These are phyloP conservation scores for Mediolabrus comicus DNA, from an alignment of 108 stramenopile genomes.

Conservation along the genomic window DNA sequence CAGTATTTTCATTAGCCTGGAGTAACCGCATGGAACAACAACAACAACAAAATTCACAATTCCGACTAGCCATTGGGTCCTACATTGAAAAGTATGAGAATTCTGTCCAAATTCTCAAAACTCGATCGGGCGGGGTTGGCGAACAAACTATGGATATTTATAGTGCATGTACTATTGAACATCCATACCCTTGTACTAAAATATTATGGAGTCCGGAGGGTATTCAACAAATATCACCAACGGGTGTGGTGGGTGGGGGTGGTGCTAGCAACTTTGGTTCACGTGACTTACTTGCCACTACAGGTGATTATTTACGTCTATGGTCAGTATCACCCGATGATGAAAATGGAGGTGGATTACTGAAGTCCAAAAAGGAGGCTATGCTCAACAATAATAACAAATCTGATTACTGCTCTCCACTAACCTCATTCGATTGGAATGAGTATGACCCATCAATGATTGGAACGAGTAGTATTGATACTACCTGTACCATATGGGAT, in stretches of 20 bases:
- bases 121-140: slow-evolving; percentile 22
- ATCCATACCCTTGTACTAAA: slow-evolving; percentile 95
- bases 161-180: slow-evolving; percentile 83
- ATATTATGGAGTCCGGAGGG: slow-evolving; percentile 86
- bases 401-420: slow-evolving; percentile 96
- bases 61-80: slow-evolving; percentile 93
- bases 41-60: slow-evolving; percentile 72
- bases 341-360: not conserved
- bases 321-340: slow-evolving; percentile 82
- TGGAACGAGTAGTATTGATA: slow-evolving; percentile 89
- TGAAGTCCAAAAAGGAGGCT: slow-evolving; percentile 25
- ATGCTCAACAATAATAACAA: slow-evolving; percentile 94
- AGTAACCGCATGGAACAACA: slow-evolving; percentile 74
- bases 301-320: slow-evolving; percentile 94
- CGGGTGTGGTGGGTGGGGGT: slow-evolving; percentile 1
- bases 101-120: slow-evolving; percentile 80
- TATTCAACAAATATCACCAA: not conserved
- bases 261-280: slow-evolving; percentile 32
- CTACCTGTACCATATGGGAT: slow-evolving; percentile 99
- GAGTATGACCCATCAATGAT: slow-evolving; percentile 85
- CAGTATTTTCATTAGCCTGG: slow-evolving; percentile 93
- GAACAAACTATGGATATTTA: slow-evolving; percentile 47
- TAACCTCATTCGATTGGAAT: slow-evolving; percentile 97
- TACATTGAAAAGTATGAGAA: slow-evolving; percentile 99
- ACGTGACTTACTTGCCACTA: slow-evolving; percentile 93